These are phyloP conservation scores for Lactarius indigo DNA, from an alignment of 768 basidiomycete species.

Conservation along the genomic window DNA sequence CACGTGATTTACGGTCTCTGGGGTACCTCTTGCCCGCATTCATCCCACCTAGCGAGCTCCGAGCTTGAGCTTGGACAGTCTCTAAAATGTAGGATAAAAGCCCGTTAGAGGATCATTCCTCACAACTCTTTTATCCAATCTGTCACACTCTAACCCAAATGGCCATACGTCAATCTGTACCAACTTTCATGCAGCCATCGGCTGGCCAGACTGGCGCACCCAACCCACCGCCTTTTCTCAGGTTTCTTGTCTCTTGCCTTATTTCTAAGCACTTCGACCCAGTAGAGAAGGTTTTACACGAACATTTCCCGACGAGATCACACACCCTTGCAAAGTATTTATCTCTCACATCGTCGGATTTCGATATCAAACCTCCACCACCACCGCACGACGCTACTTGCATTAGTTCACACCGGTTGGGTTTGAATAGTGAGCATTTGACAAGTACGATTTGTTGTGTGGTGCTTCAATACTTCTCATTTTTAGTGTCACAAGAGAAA, in stretches of 20 bases:
- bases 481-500: slow-evolving; percentile 12
- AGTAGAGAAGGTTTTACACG: slow-evolving; percentile 10
- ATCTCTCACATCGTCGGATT: background rate
- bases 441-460: background rate
- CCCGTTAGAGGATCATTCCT: background rate
- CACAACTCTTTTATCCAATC: background rate
- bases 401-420: slow-evolving; percentile 12
- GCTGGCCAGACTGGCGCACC: background rate
- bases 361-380: slow-evolving; percentile 5
- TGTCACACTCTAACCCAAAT: background rate
- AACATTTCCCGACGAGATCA: slow-evolving; percentile 15
- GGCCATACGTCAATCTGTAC: background rate
- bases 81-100: slow-evolving; percentile 5
- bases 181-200: background rate
- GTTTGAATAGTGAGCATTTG: slow-evolving; percentile 16
- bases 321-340: slow-evolving; percentile 17
- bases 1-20: background rate
- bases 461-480: background rate
- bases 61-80: slow-evolving; percentile 9
- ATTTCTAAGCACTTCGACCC: slow-evolving; percentile 9
- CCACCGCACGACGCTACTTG: slow-evolving; percentile 14
- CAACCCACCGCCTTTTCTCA: background rate
- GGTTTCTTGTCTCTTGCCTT: slow-evolving; percentile 12
- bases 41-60: background rate
- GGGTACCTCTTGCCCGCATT: background rate